Conservation (phyloP, 495 filamentous ascomycete genomes). For the Pyrenula massariospora region DNA sequence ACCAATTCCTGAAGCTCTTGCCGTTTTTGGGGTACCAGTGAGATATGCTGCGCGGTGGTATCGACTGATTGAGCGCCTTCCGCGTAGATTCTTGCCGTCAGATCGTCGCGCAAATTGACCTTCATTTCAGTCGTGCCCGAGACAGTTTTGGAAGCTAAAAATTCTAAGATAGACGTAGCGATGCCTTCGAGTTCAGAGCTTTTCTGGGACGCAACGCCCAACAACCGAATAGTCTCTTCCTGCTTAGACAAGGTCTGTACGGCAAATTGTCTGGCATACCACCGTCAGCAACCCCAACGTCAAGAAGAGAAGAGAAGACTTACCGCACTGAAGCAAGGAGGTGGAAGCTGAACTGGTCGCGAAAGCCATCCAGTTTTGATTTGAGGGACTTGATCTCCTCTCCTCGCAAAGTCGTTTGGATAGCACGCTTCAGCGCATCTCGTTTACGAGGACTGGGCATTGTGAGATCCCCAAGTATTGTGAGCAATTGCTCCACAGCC, state of each 20-base stretch:
- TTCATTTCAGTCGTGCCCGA: neutral
- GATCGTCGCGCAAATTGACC: slow-evolving; percentile 1
- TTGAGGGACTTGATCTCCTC: slow-evolving; percentile 10
- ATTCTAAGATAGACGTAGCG: neutral
- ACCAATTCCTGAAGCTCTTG: slow-evolving; percentile 10
- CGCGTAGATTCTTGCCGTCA: slow-evolving; percentile 2
- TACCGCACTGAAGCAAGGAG: slow-evolving; percentile 8
- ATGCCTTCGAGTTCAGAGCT: neutral
- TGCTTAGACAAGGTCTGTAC: slow-evolving; percentile 3
- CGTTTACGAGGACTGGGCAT: slow-evolving; percentile 1
- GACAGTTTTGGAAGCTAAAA: neutral
- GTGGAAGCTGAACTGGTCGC: slow-evolving; percentile 10
- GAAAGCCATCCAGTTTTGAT: slow-evolving; percentile 9
- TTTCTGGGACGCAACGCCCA: neutral
- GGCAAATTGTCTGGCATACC: neutral
- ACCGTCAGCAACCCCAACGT: neutral
- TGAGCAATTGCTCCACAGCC: slow-evolving; percentile 1
- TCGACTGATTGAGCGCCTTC: slow-evolving; percentile 5
- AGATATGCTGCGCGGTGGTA: slow-evolving; percentile 4
- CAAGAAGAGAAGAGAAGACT: neutral
- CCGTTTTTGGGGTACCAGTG: slow-evolving; percentile 6
- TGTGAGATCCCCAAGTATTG: slow-evolving; percentile 1
- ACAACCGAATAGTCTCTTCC: slow-evolving; percentile 3
- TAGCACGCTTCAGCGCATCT: slow-evolving; percentile 1
- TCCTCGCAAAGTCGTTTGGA: slow-evolving; percentile 4